These are phyloP conservation scores for Tuber indicum DNA, from an alignment of 495 filamentous ascomycete species.

Conservation along the genomic window DNA sequence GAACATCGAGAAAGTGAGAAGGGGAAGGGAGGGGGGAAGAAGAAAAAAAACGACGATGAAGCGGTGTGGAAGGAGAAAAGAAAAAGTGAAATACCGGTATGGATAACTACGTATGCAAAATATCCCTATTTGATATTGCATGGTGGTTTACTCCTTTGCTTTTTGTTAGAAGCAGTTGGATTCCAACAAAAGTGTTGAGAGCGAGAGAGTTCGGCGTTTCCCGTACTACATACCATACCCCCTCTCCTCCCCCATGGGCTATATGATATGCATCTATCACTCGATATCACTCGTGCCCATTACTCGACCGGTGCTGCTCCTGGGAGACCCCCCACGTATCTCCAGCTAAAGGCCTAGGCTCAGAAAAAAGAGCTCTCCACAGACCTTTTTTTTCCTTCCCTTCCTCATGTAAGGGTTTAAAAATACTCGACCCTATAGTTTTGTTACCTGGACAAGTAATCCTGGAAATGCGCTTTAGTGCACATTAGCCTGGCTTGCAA, in stretches of 20 bases:
- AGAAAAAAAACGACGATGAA: not conserved
- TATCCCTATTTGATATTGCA: not conserved
- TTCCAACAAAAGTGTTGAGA: constrained; percentile 4
- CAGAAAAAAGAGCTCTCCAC: not conserved
- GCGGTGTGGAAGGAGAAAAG: not conserved
- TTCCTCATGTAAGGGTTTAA: not conserved
- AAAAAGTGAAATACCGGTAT: constrained; percentile 2
- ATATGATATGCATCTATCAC: constrained; percentile 5
- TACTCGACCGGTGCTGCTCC: not conserved
- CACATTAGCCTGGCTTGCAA: not conserved
- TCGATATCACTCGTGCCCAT: not conserved
- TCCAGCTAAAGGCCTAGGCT: not conserved
- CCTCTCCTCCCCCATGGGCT: not conserved
- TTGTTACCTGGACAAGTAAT: not conserved
- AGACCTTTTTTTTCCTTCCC: not conserved
- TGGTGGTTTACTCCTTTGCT: not conserved
- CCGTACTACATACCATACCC: not conserved
- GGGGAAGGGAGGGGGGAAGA: not conserved
- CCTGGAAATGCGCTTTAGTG: not conserved
- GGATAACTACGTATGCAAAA: constrained; percentile 1
- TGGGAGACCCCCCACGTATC: not conserved
- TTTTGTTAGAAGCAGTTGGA: constrained; percentile 4
- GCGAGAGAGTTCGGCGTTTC: not conserved
- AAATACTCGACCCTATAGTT: not conserved
- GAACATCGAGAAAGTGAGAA: not conserved